Conservation (phyloP, 352 stramenopile species). For the Phytophthora melonis region DNA sequence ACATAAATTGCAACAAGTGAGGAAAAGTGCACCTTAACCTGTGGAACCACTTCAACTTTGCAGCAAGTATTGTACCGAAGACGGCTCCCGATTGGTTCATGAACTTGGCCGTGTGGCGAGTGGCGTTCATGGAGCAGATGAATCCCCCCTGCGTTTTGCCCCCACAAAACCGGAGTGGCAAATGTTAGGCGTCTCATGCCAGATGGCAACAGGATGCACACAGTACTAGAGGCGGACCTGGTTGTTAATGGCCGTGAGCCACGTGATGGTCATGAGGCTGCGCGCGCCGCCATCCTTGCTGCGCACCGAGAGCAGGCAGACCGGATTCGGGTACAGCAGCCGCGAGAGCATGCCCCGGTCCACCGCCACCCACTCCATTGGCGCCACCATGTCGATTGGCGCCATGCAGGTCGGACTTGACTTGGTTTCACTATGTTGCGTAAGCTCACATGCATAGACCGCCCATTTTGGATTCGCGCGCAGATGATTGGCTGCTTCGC, state of each 20-base stretch:
- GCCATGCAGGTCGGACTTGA: constrained; percentile 3
- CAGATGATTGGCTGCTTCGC: constrained; percentile 11
- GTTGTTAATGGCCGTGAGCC: constrained; percentile 91
- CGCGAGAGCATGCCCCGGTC: constrained; percentile 80
- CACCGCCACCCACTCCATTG: constrained; percentile 59
- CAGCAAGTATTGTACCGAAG: constrained; percentile 57
- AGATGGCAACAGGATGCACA: constrained; percentile 3
- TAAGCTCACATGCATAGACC: constrained; percentile 20
- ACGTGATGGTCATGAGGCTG: constrained; percentile 89
- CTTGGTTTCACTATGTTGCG: constrained; percentile 31
- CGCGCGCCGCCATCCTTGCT: constrained; percentile 29
- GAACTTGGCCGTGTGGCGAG: constrained; percentile 70
- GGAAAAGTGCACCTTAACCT: background rate
- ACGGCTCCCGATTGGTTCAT: constrained; percentile 54
- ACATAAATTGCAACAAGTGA: constrained; percentile 6
- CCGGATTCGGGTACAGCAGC: constrained; percentile 85
- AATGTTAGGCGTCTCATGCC: constrained; percentile 1
- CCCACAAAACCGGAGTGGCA: background rate
- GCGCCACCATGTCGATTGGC: constrained; percentile 12
- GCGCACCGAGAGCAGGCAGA: constrained; percentile 72
- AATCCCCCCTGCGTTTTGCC: constrained; percentile 62
- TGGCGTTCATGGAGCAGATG: constrained; percentile 84
- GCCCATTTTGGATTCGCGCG: constrained; percentile 21
- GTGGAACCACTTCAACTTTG: constrained; percentile 10
- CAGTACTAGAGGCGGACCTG: constrained; percentile 41